These are phyloP conservation scores for Citrullus amarus DNA, from an alignment of 306 rosid species.

Conservation along the genomic window DNA sequence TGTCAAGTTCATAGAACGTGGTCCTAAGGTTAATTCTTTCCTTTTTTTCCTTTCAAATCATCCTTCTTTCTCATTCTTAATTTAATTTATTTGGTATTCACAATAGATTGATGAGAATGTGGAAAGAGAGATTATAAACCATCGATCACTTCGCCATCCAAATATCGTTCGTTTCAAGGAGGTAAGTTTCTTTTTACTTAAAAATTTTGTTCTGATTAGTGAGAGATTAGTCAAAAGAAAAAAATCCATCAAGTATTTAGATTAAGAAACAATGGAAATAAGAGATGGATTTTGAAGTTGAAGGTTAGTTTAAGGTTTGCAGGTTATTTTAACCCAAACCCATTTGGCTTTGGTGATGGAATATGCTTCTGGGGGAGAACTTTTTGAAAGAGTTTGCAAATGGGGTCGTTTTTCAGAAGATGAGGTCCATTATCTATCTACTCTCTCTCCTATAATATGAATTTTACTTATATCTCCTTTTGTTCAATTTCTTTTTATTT, in stretches of 20 bases:
- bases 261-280: not conserved
- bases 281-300: not conserved
- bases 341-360: constrained; percentile 9
- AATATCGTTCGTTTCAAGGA: constrained; percentile 8
- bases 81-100: not conserved
- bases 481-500: too few relatives aligned
- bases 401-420: constrained; percentile 6
- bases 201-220: not conserved
- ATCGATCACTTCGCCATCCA: constrained; percentile 5
- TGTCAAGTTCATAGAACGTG: constrained; percentile 7
- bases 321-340: constrained; percentile 6
- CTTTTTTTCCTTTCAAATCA: not conserved
- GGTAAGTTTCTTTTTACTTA: not conserved
- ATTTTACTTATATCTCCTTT: too few relatives aligned
- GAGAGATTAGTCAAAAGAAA: not conserved
- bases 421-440: not conserved
- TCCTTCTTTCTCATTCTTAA: not conserved
- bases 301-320: not conserved
- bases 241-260: not conserved
- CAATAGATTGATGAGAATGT: constrained; percentile 8
- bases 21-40: not conserved
- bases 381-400: constrained; percentile 3
- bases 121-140: constrained; percentile 10
- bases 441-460: not conserved
- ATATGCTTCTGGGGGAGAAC: constrained; percentile 8